A percentile compares a stretch with the other conserved stretches of the same genome.
These are phyloP conservation scores for Adansonia digitata DNA, from an alignment of 345 rosid species.

Conservation along the genomic window DNA sequence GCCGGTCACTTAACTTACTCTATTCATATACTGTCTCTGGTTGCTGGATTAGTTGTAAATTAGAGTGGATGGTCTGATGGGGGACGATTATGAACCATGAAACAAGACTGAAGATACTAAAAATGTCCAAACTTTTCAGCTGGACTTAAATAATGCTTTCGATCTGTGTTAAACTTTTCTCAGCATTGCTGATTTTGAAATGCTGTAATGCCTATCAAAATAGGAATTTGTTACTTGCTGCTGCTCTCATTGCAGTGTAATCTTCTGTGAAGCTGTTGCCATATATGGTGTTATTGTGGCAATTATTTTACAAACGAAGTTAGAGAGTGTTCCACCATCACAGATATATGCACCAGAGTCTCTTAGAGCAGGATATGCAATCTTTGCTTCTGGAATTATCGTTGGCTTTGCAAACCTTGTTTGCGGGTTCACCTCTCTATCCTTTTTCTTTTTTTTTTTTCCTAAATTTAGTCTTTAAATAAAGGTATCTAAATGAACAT, in stretches of 20 bases:
- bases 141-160: background rate
- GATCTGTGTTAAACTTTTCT: background rate
- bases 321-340: constrained; percentile 83
- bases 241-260: constrained; percentile 52
- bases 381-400: constrained; percentile 96
- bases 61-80: background rate
- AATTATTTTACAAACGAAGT: constrained; percentile 89
- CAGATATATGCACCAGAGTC: constrained; percentile 78
- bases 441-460: background rate
- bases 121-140: background rate
- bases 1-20: background rate
- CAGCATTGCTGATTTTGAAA: background rate
- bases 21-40: background rate
- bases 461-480: background rate
- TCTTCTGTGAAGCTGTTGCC: constrained; percentile 99
- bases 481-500: background rate
- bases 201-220: background rate
- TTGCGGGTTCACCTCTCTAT: constrained; percentile 65
- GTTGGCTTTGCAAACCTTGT: constrained; percentile 99
- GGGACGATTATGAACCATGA: background rate
- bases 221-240: background rate
- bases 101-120: background rate
- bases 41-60: background rate
- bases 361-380: constrained; percentile 98
- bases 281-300: constrained; percentile 98